Evolutionary conservation across 1,284 basidiomycete genomes (phyloP).

Genomic region (Cryptococcus sp.): DNA sequence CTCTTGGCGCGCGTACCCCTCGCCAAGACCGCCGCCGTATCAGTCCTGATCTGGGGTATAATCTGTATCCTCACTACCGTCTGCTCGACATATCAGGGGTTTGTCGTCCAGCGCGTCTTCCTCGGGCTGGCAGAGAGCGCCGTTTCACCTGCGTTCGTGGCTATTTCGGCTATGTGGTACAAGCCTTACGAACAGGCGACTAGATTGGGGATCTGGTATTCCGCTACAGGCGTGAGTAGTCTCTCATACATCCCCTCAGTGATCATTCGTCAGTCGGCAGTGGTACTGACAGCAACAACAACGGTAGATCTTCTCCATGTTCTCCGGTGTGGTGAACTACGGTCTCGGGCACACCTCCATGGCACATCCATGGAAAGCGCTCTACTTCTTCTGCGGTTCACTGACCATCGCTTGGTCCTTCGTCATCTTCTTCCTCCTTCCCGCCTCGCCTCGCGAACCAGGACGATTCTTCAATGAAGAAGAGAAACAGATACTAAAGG

Average conservation of each 20-base stretch:
- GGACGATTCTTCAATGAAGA: conserved; percentile 49
- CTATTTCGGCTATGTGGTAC: conserved; percentile 58
- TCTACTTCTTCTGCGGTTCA: conserved; percentile 58
- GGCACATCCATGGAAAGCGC: conserved; percentile 56
- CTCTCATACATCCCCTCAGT: too few relatives aligned
- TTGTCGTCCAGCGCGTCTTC: conserved; percentile 57
- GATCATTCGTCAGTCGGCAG: neutral
- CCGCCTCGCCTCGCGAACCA: conserved; percentile 53
- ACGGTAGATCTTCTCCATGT: conserved; percentile 45
- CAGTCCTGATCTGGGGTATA: conserved; percentile 56
- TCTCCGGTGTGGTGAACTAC: conserved; percentile 57
- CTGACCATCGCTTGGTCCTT: conserved; percentile 56
- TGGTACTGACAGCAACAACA: neutral
- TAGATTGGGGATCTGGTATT: conserved; percentile 57
- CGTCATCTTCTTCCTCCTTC: conserved; percentile 54
- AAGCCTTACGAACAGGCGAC: conserved; percentile 53
- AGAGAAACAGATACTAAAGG: conserved; percentile 50
- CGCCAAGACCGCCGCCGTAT: conserved; percentile 43
- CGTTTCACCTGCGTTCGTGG: conserved; percentile 58
- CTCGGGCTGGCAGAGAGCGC: conserved; percentile 56
- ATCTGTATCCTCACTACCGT: conserved; percentile 57
- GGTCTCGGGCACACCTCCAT: conserved; percentile 53
- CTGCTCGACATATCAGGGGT: conserved; percentile 50
- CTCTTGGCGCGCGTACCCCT: conserved; percentile 56
- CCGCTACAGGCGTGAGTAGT: conserved; percentile 55